These are phyloP conservation scores for Taphrina pruni DNA, from an alignment of 1,139 yeast species.

Conservation along the genomic window DNA sequence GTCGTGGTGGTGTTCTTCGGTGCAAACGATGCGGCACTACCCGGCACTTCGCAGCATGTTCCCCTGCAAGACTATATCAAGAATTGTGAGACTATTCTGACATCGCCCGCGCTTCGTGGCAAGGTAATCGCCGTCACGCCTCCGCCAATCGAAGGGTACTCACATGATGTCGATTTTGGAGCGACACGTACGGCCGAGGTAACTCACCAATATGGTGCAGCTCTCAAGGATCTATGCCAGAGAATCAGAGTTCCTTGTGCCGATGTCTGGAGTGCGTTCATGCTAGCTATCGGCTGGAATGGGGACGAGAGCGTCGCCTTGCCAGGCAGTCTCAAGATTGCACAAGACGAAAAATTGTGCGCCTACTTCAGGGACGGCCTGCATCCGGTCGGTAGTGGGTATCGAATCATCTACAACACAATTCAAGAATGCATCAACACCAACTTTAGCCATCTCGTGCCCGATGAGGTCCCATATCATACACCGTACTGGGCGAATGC, in stretches of 20 bases:
- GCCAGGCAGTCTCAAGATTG: slow-evolving; percentile 25
- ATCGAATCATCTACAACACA: slow-evolving; percentile 57
- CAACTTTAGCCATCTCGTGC: neutral
- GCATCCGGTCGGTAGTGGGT: slow-evolving; percentile 69
- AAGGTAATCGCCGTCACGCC: slow-evolving; percentile 67
- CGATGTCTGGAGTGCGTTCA: slow-evolving; percentile 60
- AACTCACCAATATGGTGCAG: slow-evolving; percentile 60
- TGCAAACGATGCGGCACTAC: slow-evolving; percentile 67
- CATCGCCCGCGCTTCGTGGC: slow-evolving; percentile 24
- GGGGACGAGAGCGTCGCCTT: slow-evolving; percentile 29
- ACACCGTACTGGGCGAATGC: slow-evolving; percentile 32
- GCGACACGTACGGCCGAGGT: slow-evolving; percentile 53
- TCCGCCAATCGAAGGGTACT: slow-evolving; percentile 61
- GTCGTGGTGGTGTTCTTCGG: slow-evolving; percentile 72
- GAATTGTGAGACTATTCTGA: slow-evolving; percentile 4
- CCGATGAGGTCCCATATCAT: slow-evolving; percentile 3
- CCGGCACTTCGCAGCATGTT: slow-evolving; percentile 36
- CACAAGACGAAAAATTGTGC: slow-evolving; percentile 18
- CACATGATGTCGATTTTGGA: slow-evolving; percentile 35
- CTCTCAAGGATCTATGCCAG: slow-evolving; percentile 57
- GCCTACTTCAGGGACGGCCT: slow-evolving; percentile 63
- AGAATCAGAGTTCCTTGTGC: slow-evolving; percentile 59
- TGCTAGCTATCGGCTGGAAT: slow-evolving; percentile 47
- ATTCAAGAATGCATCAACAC: slow-evolving; percentile 6
- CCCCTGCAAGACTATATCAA: slow-evolving; percentile 10